Percentiles rank a stretch among this genome's conserved stretches.
Evolutionary conservation across 768 basidiomycete genomes (phyloP).

Genomic region (Tricholoma matsutake): DNA sequence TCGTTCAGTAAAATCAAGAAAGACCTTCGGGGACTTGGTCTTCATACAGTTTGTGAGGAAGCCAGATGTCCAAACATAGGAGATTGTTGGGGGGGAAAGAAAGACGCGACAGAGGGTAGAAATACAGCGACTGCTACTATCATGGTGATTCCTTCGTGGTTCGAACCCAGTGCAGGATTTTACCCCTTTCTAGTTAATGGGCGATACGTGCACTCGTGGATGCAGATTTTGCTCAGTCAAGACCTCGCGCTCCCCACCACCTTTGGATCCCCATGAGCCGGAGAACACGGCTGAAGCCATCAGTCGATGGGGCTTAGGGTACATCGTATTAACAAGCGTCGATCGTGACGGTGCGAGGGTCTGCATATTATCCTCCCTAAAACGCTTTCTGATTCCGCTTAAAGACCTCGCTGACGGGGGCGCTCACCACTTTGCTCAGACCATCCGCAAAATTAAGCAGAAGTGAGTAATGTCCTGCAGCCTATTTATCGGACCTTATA

Average conservation of each 20-base stretch:
- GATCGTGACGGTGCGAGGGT: slow-evolving; percentile 85
- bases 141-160: slow-evolving; percentile 60
- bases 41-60: slow-evolving; percentile 98
- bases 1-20: slow-evolving; percentile 94
- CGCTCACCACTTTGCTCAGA: slow-evolving; percentile 91
- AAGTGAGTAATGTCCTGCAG: slow-evolving; percentile 51
- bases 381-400: slow-evolving; percentile 1
- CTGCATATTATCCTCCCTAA: neutral
- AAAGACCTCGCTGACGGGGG: slow-evolving; percentile 91
- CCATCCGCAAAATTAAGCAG: slow-evolving; percentile 92
- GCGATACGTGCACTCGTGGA: slow-evolving; percentile 96
- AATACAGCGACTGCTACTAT: slow-evolving; percentile 95
- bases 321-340: slow-evolving; percentile 95
- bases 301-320: slow-evolving; percentile 95
- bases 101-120: slow-evolving; percentile 61
- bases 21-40: slow-evolving; percentile 84
- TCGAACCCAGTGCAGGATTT: slow-evolving; percentile 2
- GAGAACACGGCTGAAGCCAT: slow-evolving; percentile 99
- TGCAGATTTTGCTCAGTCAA: slow-evolving; percentile 98
- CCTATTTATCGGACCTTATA: slow-evolving; percentile 4
- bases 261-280: slow-evolving; percentile 93
- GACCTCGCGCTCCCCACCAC: slow-evolving; percentile 84
- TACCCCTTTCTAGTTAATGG: slow-evolving; percentile 74
- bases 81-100: slow-evolving; percentile 97
- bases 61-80: slow-evolving; percentile 99